Evolutionary conservation across 2,329 filamentous ascomycete species (phyloP).

Genomic region (Apiospora saccharicola): DNA sequence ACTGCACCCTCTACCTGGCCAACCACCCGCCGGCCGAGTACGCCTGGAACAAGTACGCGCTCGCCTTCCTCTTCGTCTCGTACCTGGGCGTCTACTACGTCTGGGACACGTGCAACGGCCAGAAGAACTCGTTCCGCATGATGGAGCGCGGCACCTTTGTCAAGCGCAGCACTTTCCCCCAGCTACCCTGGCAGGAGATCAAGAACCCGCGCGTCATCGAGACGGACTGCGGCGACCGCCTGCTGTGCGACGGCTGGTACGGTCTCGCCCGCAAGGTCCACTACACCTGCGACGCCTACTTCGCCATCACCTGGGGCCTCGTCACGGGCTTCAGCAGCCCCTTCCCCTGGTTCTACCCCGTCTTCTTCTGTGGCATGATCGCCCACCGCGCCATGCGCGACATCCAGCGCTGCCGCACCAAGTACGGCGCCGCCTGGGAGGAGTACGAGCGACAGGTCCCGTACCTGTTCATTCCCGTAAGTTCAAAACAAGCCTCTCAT

Average conservation of each 20-base stretch:
- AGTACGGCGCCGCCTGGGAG: conserved; percentile 83
- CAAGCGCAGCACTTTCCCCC: conserved; percentile 82
- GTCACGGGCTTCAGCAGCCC: conserved; percentile 67
- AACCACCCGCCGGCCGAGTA: conserved; percentile 83
- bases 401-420: conserved; percentile 75
- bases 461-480: conserved; percentile 74
- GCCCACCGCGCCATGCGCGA: conserved; percentile 79
- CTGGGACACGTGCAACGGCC: conserved; percentile 91
- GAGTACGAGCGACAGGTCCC: conserved; percentile 84
- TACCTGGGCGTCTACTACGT: conserved; percentile 89
- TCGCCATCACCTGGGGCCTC: conserved; percentile 58
- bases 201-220: conserved; percentile 82
- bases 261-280: conserved; percentile 71
- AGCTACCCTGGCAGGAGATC: conserved; percentile 87
- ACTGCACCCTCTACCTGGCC: conserved; percentile 89
- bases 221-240: conserved; percentile 75
- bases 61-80: conserved; percentile 69
- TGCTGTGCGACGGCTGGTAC: conserved; percentile 89
- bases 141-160: conserved; percentile 76
- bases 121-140: conserved; percentile 91
- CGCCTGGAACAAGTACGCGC: conserved; percentile 74
- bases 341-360: conserved; percentile 88
- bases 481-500: conserved; percentile 26
- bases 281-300: conserved; percentile 58
- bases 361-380: conserved; percentile 84